A percentile compares a stretch with the other conserved stretches of the same genome.
These are phyloP conservation scores for Cryptosporidium muris DNA, from an alignment of 169 alveolate genomes.

Conservation along the genomic window DNA sequence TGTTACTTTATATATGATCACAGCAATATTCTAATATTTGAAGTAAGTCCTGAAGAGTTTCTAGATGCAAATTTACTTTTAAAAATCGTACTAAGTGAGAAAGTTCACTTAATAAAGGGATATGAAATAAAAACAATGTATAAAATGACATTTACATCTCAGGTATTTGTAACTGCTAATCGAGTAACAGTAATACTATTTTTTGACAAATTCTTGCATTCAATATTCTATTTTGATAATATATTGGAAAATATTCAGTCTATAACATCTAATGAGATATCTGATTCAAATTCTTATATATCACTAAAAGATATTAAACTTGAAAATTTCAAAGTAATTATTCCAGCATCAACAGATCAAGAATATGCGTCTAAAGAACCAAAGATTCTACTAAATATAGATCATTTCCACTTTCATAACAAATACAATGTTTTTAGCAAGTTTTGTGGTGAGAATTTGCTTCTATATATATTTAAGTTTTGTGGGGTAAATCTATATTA, in stretches of 20 bases:
- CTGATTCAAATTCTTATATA: not conserved
- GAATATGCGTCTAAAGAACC: not conserved
- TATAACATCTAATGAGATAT: not conserved
- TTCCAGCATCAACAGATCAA: slow-evolving; percentile 25
- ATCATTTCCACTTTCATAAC: slow-evolving; percentile 33
- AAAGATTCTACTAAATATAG: slow-evolving; percentile 5
- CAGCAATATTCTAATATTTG: too few relatives aligned
- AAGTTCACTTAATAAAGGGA: not conserved
- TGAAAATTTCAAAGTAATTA: slow-evolving; percentile 18
- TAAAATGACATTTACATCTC: slow-evolving; percentile 18
- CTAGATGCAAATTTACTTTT: not conserved
- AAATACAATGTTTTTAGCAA: slow-evolving; percentile 1
- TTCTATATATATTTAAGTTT: too few relatives aligned
- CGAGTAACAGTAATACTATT: slow-evolving; percentile 12
- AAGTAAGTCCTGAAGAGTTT: not conserved
- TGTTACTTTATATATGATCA: too few relatives aligned
- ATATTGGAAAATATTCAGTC: slow-evolving; percentile 20
- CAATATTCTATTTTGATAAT: slow-evolving; percentile 39
- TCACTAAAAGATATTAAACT: slow-evolving; percentile 18
- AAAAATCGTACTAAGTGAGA: slow-evolving; percentile 16
- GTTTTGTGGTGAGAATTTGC: too few relatives aligned
- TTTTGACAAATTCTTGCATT: slow-evolving; percentile 38
- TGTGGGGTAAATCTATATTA: not conserved
- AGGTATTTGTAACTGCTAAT: slow-evolving; percentile 43
- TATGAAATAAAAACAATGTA: not conserved